A percentile compares a stretch with the other conserved stretches of the same genome.
phyloP scores from a whole-genome alignment of 2,329 filamentous ascomycete species.

The Apiospora koreana region DNA sequence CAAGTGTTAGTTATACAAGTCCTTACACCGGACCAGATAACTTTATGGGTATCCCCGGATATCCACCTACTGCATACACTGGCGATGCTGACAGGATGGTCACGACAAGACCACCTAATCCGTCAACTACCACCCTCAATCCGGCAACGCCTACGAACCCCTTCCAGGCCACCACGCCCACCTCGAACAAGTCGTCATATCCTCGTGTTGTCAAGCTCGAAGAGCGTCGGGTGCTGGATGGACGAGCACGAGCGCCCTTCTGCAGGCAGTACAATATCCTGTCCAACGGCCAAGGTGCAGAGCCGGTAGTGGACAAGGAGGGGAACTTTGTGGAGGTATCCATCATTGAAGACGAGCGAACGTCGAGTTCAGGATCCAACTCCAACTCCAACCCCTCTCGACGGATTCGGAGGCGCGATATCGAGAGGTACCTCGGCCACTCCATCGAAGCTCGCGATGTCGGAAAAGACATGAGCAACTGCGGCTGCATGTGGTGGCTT shows the following conservation, averaged over 20 bases:
- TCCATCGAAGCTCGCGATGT: slow-evolving; percentile 21
- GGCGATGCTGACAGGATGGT: neutral
- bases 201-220: slow-evolving; percentile 56
- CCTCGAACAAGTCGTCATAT: slow-evolving; percentile 33
- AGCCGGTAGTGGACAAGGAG: slow-evolving; percentile 36
- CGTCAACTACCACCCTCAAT: slow-evolving; percentile 10
- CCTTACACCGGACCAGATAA: neutral
- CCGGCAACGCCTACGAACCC: slow-evolving; percentile 17
- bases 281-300: slow-evolving; percentile 37
- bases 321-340: slow-evolving; percentile 43
- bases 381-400: slow-evolving; percentile 3
- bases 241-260: slow-evolving; percentile 36
- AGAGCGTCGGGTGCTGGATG: slow-evolving; percentile 47
- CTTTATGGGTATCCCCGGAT: neutral
- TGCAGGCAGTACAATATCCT: slow-evolving; percentile 52
- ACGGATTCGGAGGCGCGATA: slow-evolving; percentile 13
- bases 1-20: neutral
- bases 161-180: neutral
- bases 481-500: slow-evolving; percentile 56
- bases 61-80: neutral
- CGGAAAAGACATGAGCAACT: slow-evolving; percentile 46
- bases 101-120: neutral
- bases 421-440: slow-evolving; percentile 19
- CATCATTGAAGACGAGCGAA: slow-evolving; percentile 44
- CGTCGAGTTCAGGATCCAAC: slow-evolving; percentile 12